A percentile compares a stretch with the other conserved stretches of the same genome.
Evolutionary conservation across 2,329 filamentous ascomycete species (phyloP).

Genomic region (Botrytis sinoallii): DNA sequence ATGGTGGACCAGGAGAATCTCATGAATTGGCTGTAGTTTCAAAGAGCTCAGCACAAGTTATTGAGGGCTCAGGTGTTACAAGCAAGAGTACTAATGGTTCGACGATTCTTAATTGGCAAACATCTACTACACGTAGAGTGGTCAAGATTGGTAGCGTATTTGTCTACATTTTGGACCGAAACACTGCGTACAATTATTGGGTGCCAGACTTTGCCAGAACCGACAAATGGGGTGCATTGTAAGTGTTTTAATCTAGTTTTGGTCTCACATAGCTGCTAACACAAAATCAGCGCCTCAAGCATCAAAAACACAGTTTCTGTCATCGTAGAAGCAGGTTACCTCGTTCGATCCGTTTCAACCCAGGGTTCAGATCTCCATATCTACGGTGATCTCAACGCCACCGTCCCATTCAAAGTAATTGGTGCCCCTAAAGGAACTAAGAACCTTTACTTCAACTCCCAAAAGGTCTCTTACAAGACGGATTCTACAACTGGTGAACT

Average conservation of each 20-base stretch:
- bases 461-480: slow-evolving; percentile 40
- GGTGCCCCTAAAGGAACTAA: slow-evolving; percentile 53
- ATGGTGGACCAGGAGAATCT: slow-evolving; percentile 58
- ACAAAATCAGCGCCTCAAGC: slow-evolving; percentile 29
- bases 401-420: slow-evolving; percentile 65
- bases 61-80: slow-evolving; percentile 35
- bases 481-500: slow-evolving; percentile 49
- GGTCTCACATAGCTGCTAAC: slow-evolving; percentile 5
- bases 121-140: slow-evolving; percentile 51
- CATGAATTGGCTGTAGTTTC: slow-evolving; percentile 58
- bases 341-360: slow-evolving; percentile 58
- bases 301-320: slow-evolving; percentile 45
- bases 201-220: slow-evolving; percentile 52
- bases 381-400: slow-evolving; percentile 69
- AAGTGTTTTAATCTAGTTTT: slow-evolving; percentile 20
- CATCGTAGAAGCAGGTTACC: slow-evolving; percentile 62
- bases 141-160: slow-evolving; percentile 44
- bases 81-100: slow-evolving; percentile 42
- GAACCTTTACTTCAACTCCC: slow-evolving; percentile 61
- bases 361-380: slow-evolving; percentile 56
- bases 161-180: slow-evolving; percentile 50
- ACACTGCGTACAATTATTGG: slow-evolving; percentile 68
- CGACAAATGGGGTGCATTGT: slow-evolving; percentile 38
- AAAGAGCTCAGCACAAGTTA: slow-evolving; percentile 35
- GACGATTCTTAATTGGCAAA: slow-evolving; percentile 53